These are phyloP conservation scores for Picea mariana DNA, from an alignment of 83 land plant species.

Conservation along the genomic window DNA sequence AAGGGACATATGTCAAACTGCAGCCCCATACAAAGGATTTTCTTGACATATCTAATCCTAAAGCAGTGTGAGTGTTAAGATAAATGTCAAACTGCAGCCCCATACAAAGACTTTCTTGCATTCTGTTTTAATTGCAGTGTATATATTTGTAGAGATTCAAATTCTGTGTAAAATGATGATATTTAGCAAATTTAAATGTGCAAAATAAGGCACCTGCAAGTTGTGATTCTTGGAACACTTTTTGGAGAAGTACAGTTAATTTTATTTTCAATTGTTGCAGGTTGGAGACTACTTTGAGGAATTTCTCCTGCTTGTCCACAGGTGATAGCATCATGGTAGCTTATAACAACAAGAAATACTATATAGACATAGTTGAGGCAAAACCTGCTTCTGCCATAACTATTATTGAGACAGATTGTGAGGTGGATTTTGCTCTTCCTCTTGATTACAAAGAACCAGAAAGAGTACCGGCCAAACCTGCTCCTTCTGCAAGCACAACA, in stretches of 20 bases:
- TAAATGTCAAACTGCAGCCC: no score
- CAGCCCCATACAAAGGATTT: slow-evolving; percentile 93
- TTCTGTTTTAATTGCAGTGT: background rate
- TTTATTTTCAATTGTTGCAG: slow-evolving; percentile 37
- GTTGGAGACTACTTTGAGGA: slow-evolving; percentile 78
- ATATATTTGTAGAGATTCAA: background rate
- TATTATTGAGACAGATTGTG: slow-evolving; percentile 93
- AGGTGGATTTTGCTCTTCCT: slow-evolving; percentile 93
- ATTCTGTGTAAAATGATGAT: background rate
- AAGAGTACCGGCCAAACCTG: slow-evolving; percentile 34
- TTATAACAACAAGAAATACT: slow-evolving; percentile 84
- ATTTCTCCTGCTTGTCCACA: slow-evolving; percentile 78
- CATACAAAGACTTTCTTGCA: no score
- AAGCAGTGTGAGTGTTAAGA: no score
- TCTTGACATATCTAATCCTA: slow-evolving; percentile 88
- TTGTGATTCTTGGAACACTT: no score
- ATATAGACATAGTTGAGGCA: slow-evolving; percentile 78
- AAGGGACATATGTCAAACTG: slow-evolving; percentile 83
- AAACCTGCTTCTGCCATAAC: slow-evolving; percentile 81
- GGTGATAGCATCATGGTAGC: slow-evolving; percentile 87
- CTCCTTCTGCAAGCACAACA: slow-evolving; percentile 20
- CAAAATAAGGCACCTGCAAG: background rate
- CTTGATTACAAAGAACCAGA: slow-evolving; percentile 82
- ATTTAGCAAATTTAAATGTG: background rate
- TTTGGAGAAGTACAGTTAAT: background rate